These are phyloP conservation scores for Haplosporangium gracile DNA, from an alignment of 192 early-diverging fungal genomes.

Conservation along the genomic window DNA sequence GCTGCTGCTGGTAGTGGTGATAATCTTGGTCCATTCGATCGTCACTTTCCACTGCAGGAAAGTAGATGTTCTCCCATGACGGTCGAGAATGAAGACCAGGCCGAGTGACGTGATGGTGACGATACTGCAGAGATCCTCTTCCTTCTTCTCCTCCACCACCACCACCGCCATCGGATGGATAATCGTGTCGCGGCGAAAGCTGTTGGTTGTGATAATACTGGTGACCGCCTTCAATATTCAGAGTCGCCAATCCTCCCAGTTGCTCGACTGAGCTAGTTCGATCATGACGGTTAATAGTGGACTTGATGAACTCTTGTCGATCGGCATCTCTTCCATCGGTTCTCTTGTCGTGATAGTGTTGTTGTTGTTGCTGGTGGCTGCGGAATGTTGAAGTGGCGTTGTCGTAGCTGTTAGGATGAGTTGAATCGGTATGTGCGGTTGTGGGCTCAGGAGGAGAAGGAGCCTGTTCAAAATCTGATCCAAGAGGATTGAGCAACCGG, in stretches of 20 bases:
- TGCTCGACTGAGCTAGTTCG: not conserved
- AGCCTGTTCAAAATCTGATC: conserved; percentile 25
- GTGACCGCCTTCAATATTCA: not conserved
- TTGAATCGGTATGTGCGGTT: not conserved
- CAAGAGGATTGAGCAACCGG: conserved; percentile 6
- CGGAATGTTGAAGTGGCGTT: conserved; percentile 1
- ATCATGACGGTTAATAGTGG: not conserved
- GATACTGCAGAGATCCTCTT: not conserved
- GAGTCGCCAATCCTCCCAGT: not conserved
- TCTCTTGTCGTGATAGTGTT: not conserved
- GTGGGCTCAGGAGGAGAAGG: not conserved
- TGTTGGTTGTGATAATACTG: not conserved
- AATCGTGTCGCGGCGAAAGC: not conserved
- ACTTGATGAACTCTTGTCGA: not conserved
- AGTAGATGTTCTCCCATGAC: not conserved
- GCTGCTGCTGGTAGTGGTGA: not conserved
- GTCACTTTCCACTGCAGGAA: not conserved
- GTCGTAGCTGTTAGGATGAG: conserved; percentile 11
- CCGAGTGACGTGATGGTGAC: not conserved
- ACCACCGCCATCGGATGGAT: not conserved
- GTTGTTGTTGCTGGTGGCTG: not conserved
- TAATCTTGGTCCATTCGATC: not conserved
- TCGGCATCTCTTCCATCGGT: not conserved
- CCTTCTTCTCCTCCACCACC: not conserved
- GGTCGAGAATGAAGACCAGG: not conserved